These are phyloP conservation scores for Huiozyma sinensis DNA, from an alignment of 805 yeast genomes.

Conservation along the genomic window DNA sequence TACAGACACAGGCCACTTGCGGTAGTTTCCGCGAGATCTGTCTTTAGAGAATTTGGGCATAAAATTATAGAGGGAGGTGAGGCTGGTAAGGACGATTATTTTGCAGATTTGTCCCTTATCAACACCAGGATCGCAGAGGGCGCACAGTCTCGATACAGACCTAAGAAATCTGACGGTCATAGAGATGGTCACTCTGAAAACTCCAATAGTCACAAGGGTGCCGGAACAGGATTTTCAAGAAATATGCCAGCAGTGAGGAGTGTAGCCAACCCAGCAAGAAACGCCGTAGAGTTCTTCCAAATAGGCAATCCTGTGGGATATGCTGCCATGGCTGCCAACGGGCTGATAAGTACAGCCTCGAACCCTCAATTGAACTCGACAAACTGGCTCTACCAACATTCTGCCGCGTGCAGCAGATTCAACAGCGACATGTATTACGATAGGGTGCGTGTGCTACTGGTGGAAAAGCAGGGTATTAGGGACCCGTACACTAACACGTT, in stretches of 20 bases:
- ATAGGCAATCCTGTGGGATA: conserved; percentile 21
- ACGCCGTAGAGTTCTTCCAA: conserved; percentile 32
- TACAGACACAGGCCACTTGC: conserved; percentile 87
- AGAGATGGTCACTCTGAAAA: conserved; percentile 82
- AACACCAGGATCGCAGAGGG: conserved; percentile 30
- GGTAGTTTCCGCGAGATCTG: conserved; percentile 80
- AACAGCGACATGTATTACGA: conserved; percentile 54
- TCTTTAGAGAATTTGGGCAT: conserved; percentile 88
- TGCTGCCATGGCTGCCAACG: conserved; percentile 26
- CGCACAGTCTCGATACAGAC: not conserved
- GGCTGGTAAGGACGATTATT: conserved; percentile 78
- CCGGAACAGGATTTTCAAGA: not conserved
- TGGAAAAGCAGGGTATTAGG: conserved; percentile 43
- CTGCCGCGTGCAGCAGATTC: conserved; percentile 62
- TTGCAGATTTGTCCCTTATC: conserved; percentile 43
- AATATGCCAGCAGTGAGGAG: not conserved
- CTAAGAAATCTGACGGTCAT: not conserved
- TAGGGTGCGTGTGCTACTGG: conserved; percentile 38
- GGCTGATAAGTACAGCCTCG: conserved; percentile 11
- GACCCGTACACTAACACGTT: conserved; percentile 80
- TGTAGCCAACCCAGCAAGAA: conserved; percentile 21
- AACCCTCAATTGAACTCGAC: conserved; percentile 42
- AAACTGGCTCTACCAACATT: conserved; percentile 79
- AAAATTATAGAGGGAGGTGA: conserved; percentile 69
- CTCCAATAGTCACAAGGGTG: conserved; percentile 38